Evolutionary conservation across 2,329 filamentous ascomycete genomes (phyloP), one percentile per base, ranked within the genome.

Genomic region (Elsinoe fawcettii): DNA sequence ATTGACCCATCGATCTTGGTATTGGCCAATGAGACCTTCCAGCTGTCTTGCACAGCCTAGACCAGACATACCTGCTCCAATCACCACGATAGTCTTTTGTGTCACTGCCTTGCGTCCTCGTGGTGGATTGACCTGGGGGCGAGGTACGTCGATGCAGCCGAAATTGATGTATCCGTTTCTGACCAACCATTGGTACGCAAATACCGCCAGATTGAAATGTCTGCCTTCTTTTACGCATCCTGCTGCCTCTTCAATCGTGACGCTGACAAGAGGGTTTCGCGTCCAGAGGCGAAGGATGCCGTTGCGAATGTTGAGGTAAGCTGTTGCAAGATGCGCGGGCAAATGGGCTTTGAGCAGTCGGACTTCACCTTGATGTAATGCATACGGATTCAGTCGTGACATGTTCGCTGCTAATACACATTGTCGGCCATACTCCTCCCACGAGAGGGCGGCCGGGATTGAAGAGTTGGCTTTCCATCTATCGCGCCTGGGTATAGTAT

Each of bases 131-230:
- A 63, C 70, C 68, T 60, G 65, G 61, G 64, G 70, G 62, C 66
- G 74, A 34, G 82, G 81, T n/a, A 90, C 74, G 66, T 90, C 83
- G 2, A 93, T 80, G 69, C 93, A 97, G 14, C 95, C 93, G 69
- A 90, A 96, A 70, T 99, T 99, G 75, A 99, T 95, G 70, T 95
- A 96, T 18, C 93, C 93, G 62, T 87, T 84, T 60, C 92, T 85
- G 57, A 91, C 78, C 16, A 99, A 81, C 92, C 92, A 99, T 70
- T 95, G 85, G 68, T 93, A 95, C 62, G 90, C 93, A 57, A 96
- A 80, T 62, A 84, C 88, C 8, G 93, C 91, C 46, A 92, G 81
- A 59, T 90, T 86, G 70, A 96, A 96, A 84, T 90, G 97, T 56
- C 90, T 84, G 56, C 80, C 79, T 66, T 96, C 90, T 72, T 85